Evolutionary conservation across 805 yeast genomes (phyloP).

Genomic region (Saccharomycopsis oosterbeekiorum): DNA sequence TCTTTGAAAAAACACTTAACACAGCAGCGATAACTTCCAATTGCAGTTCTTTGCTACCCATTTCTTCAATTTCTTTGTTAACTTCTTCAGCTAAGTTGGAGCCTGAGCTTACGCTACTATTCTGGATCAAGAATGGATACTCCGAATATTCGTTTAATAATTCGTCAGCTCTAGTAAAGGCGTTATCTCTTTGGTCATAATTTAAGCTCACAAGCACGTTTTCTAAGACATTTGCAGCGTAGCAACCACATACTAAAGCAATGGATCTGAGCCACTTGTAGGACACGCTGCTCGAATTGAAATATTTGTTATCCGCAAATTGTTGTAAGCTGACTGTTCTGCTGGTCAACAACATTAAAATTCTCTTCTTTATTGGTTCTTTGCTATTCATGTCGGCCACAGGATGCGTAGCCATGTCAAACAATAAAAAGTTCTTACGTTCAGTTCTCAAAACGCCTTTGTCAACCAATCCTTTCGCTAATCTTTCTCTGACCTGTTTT

Average conservation of each 20-base stretch:
- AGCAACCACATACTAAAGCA: constrained; percentile 76
- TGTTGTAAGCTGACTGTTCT: constrained; percentile 50
- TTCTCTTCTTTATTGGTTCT: constrained; percentile 67
- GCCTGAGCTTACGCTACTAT: constrained; percentile 59
- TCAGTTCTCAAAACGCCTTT: constrained; percentile 95
- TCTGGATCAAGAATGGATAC: constrained; percentile 63
- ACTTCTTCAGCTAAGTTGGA: constrained; percentile 50
- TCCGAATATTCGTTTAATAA: constrained; percentile 71
- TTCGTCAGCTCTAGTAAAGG: constrained; percentile 92
- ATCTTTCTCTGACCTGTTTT: constrained; percentile 92
- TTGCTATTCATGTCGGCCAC: constrained; percentile 79
- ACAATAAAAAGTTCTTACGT: constrained; percentile 83
- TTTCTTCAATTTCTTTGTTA: constrained; percentile 39
- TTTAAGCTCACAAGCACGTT: constrained; percentile 68
- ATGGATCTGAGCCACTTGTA: constrained; percentile 69
- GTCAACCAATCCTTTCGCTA: constrained; percentile 94
- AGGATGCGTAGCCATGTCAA: constrained; percentile 99
- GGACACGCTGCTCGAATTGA: constrained; percentile 51
- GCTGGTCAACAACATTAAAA: constrained; percentile 57
- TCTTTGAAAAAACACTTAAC: constrained; percentile 75
- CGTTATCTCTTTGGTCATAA: constrained; percentile 85
- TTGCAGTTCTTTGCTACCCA: constrained; percentile 48
- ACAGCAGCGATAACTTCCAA: constrained; percentile 92
- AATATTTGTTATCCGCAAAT: constrained; percentile 43
- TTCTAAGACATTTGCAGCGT: constrained; percentile 94